A percentile compares a stretch with the other conserved stretches of the same genome.
Evolutionary conservation across 2,329 filamentous ascomycete species (phyloP).

Genomic region (Pestalotiopsis sp.): DNA sequence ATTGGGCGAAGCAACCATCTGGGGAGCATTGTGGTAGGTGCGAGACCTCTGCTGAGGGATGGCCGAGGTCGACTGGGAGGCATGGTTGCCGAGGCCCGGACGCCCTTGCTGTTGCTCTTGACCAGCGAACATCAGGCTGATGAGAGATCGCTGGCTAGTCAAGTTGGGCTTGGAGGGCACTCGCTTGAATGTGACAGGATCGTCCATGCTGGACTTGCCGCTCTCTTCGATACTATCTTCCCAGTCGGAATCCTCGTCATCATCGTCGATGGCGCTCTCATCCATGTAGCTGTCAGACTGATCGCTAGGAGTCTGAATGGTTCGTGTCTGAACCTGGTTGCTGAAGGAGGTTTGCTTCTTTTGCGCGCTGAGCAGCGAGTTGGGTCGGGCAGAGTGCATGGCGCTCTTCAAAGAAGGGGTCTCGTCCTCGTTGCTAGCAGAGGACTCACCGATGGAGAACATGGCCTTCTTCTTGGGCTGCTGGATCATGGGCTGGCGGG

Average conservation of each 20-base stretch:
- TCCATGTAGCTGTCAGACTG: slow-evolving; percentile 69
- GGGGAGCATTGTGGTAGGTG: slow-evolving; percentile 46
- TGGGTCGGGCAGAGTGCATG: slow-evolving; percentile 47
- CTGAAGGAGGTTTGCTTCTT: slow-evolving; percentile 86
- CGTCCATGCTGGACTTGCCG: slow-evolving; percentile 80
- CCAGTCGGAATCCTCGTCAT: slow-evolving; percentile 65
- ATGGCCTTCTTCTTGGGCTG: slow-evolving; percentile 40
- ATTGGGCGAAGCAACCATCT: slow-evolving; percentile 54
- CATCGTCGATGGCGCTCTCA: slow-evolving; percentile 81
- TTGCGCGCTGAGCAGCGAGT: slow-evolving; percentile 43
- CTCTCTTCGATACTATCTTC: slow-evolving; percentile 78
- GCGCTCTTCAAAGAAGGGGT: slow-evolving; percentile 67
- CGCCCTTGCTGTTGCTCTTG: slow-evolving; percentile 71
- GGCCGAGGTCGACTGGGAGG: slow-evolving; percentile 70
- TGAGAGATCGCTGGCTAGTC: slow-evolving; percentile 82
- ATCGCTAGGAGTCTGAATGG: slow-evolving; percentile 63
- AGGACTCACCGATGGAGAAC: slow-evolving; percentile 61
- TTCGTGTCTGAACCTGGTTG: slow-evolving; percentile 72
- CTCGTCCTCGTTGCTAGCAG: slow-evolving; percentile 73
- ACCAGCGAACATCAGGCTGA: slow-evolving; percentile 82
- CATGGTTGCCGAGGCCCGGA: slow-evolving; percentile 66
- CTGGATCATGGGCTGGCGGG: slow-evolving; percentile 34
- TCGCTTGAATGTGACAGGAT: slow-evolving; percentile 81
- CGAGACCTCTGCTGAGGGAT: slow-evolving; percentile 64
- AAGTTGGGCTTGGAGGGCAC: slow-evolving; percentile 88